Percentiles rank a stretch among this genome's conserved stretches.
Evolutionary conservation across 768 basidiomycete genomes (phyloP).

Genomic region (Termitomyces sp.): DNA sequence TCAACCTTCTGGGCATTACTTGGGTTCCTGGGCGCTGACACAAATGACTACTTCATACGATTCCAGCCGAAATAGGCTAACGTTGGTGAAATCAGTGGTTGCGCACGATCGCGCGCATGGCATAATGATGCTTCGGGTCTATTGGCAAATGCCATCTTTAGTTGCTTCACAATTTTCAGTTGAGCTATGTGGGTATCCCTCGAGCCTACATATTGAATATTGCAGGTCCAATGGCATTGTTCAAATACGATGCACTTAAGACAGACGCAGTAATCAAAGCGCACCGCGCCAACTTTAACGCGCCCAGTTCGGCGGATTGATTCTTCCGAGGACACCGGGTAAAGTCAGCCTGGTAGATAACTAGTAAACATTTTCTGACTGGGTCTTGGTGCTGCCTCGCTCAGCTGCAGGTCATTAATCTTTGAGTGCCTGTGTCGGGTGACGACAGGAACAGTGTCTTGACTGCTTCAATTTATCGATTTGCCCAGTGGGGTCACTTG

Average conservation of each 20-base stretch:
- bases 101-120: too few relatives aligned
- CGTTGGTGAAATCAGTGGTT: too few relatives aligned
- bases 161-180: neutral
- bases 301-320: neutral
- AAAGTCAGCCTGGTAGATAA: neutral
- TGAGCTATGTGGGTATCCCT: too few relatives aligned
- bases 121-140: neutral
- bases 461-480: too few relatives aligned
- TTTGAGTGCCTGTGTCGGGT: too few relatives aligned
- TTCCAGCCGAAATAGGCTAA: neutral
- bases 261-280: too few relatives aligned
- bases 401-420: too few relatives aligned
- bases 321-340: neutral
- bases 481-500: too few relatives aligned
- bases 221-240: neutral
- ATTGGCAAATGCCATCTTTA: neutral
- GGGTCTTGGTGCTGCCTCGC: too few relatives aligned
- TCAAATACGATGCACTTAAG: too few relatives aligned
- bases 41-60: neutral
- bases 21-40: neutral
- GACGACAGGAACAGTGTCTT: too few relatives aligned
- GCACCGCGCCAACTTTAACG: neutral
- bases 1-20: neutral
- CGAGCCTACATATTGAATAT: neutral
- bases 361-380: neutral